These are phyloP conservation scores for Saxispiralis lemnorum DNA, from an alignment of 495 filamentous ascomycete genomes.

Conservation along the genomic window DNA sequence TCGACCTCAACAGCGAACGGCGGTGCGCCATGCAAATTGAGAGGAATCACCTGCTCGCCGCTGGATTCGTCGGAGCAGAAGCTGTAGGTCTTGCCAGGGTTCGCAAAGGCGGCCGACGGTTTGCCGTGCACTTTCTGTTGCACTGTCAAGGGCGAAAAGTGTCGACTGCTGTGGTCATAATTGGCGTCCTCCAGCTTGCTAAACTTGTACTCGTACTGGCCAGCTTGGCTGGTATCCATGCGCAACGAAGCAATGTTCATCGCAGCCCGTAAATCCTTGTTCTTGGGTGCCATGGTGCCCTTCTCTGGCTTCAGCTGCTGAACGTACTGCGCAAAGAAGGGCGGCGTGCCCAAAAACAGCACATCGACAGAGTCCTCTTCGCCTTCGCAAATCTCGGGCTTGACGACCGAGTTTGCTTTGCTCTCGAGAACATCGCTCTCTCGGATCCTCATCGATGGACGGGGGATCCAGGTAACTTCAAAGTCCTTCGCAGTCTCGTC, in stretches of 20 bases:
- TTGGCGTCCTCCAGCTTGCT: constrained; percentile 59
- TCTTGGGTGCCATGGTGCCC: constrained; percentile 30
- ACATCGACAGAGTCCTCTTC: constrained; percentile 79
- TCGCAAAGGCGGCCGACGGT: constrained; percentile 61
- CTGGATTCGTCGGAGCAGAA: constrained; percentile 75
- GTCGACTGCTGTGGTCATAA: constrained; percentile 53
- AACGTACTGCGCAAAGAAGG: constrained; percentile 69
- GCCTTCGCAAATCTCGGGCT: constrained; percentile 80
- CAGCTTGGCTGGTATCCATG: constrained; percentile 69
- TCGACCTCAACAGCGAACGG: constrained; percentile 81
- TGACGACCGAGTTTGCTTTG: constrained; percentile 30
- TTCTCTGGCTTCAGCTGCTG: constrained; percentile 43
- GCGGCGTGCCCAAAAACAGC: constrained; percentile 53
- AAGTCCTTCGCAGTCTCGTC: constrained; percentile 56
- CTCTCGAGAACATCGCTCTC: constrained; percentile 35
- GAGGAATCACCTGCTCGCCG: constrained; percentile 68
- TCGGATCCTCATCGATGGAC: constrained; percentile 52
- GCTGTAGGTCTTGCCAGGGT: constrained; percentile 85
- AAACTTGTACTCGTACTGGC: constrained; percentile 73
- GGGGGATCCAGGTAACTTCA: constrained; percentile 62
- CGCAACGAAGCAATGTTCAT: constrained; percentile 53
- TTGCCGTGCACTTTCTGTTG: constrained; percentile 67
- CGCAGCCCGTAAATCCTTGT: constrained; percentile 53
- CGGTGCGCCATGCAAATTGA: constrained; percentile 61
- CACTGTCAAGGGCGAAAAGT: constrained; percentile 46